Conservation (phyloP, 768 basidiomycete genomes). For the Pluteus cervinus region DNA sequence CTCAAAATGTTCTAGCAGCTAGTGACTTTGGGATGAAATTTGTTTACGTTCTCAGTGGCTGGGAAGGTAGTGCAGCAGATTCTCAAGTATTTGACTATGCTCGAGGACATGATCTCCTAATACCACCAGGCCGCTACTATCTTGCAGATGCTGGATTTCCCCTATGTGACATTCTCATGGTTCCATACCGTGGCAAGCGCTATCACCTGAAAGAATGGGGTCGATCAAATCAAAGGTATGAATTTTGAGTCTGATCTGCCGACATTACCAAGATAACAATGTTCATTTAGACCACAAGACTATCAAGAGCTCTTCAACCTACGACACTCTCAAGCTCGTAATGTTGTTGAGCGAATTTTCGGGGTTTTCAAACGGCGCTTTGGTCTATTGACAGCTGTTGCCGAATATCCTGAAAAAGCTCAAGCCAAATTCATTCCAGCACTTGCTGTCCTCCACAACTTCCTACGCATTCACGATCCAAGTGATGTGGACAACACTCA, state of each 20-base stretch:
- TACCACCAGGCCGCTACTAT: constrained; percentile 24
- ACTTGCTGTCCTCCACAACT: constrained; percentile 20
- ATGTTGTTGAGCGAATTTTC: constrained; percentile 30
- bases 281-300: constrained; percentile 12
- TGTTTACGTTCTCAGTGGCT: constrained; percentile 19
- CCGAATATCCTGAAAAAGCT: constrained; percentile 14
- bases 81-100: constrained; percentile 17
- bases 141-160: constrained; percentile 32
- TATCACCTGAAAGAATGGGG: constrained; percentile 36
- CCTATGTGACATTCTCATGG: constrained; percentile 21
- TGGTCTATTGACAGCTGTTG: constrained; percentile 9
- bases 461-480: constrained; percentile 17
- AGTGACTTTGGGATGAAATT: constrained; percentile 22
- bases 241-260: neutral
- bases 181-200: constrained; percentile 26
- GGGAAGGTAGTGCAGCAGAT: constrained; percentile 24
- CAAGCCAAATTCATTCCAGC: constrained; percentile 18
- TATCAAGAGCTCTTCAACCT: constrained; percentile 20
- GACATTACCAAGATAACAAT: neutral
- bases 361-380: constrained; percentile 26
- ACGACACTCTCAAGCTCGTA: constrained; percentile 14
- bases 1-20: constrained; percentile 23
- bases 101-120: constrained; percentile 12
- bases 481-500: too few relatives aligned
- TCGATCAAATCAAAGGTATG: constrained; percentile 11